A percentile compares a stretch with the other conserved stretches of the same genome.
phyloP scores from a whole-genome alignment of 495 filamentous ascomycete species.

The Aspergillus campestris region DNA sequence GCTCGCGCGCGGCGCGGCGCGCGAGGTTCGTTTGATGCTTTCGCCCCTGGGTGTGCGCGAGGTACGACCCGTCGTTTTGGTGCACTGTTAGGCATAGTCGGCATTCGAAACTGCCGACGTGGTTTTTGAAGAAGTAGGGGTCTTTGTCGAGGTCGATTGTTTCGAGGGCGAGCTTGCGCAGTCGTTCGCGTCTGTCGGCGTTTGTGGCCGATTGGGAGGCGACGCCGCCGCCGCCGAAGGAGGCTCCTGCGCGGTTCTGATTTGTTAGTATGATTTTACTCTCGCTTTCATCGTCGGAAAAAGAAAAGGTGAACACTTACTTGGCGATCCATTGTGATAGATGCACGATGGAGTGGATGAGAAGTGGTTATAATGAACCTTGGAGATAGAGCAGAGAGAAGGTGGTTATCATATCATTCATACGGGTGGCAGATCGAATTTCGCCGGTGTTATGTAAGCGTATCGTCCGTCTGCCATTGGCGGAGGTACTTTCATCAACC shows the following conservation, averaged over 20 bases:
- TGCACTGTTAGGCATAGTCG: constrained; percentile 97
- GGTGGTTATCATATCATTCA: background rate
- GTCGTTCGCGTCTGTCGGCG: constrained; percentile 91
- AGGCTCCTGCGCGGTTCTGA: constrained; percentile 93
- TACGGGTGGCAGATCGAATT: too few relatives aligned
- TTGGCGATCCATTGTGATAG: constrained; percentile 50
- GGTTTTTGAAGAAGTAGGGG: constrained; percentile 99
- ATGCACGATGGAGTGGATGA: background rate
- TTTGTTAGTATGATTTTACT: constrained; percentile 19
- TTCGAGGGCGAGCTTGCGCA: constrained; percentile 96
- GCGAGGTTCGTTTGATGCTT: constrained; percentile 99
- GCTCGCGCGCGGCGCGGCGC: constrained; percentile 84
- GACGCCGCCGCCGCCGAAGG: constrained; percentile 96
- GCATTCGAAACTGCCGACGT: constrained; percentile 97
- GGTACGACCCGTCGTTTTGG: constrained; percentile 98
- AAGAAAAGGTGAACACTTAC: constrained; percentile 20
- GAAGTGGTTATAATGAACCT: constrained; percentile 1
- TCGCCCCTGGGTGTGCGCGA: constrained; percentile 95
- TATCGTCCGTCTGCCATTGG: background rate
- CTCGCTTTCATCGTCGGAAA: background rate
- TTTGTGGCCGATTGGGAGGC: constrained; percentile 90
- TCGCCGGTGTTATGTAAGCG: constrained; percentile 7
- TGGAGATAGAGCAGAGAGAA: constrained; percentile 9
- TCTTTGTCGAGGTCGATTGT: constrained; percentile 99
- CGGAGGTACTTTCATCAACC: background rate